Percentiles rank a stretch among this genome's conserved stretches.
phyloP scores from a whole-genome alignment of 2,329 filamentous ascomycete species.

The Botryotinia narcissicola region DNA sequence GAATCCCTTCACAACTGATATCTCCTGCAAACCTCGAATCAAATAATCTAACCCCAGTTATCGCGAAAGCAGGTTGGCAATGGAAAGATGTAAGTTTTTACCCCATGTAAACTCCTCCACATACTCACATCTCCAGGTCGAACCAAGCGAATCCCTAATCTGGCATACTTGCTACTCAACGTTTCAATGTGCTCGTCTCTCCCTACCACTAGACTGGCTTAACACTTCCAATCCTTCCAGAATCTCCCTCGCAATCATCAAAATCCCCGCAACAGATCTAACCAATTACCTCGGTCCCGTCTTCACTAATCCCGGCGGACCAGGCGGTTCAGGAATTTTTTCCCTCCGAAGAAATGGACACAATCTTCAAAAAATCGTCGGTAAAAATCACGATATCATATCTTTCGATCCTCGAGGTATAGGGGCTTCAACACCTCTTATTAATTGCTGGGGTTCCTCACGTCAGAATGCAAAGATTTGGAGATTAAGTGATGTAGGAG shows the following conservation, averaged over 20 bases:
- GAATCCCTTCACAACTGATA: not conserved
- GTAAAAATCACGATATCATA: conserved; percentile 48
- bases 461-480: conserved; percentile 45
- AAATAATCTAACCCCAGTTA: not conserved
- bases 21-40: not conserved
- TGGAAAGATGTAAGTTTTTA: not conserved
- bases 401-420: conserved; percentile 52
- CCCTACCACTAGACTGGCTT: conserved; percentile 34
- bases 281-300: conserved; percentile 28
- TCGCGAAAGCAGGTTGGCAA: not conserved
- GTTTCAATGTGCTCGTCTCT: conserved; percentile 33
- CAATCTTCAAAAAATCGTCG: conserved; percentile 45
- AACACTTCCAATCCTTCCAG: conserved; percentile 24
- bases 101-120: not conserved
- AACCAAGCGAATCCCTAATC: conserved; percentile 20
- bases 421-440: conserved; percentile 46
- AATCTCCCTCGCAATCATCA: conserved; percentile 28
- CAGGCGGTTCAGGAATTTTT: conserved; percentile 47
- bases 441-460: conserved; percentile 48
- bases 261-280: conserved; percentile 27
- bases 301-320: conserved; percentile 41
- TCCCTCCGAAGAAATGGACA: conserved; percentile 32
- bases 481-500: conserved; percentile 45
- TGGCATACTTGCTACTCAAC: conserved; percentile 32
- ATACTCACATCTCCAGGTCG: not conserved